A percentile compares a stretch with the other conserved stretches of the same genome.
Conservation (phyloP, 1,284 basidiomycete genomes). For the Chalciporus sp. region DNA sequence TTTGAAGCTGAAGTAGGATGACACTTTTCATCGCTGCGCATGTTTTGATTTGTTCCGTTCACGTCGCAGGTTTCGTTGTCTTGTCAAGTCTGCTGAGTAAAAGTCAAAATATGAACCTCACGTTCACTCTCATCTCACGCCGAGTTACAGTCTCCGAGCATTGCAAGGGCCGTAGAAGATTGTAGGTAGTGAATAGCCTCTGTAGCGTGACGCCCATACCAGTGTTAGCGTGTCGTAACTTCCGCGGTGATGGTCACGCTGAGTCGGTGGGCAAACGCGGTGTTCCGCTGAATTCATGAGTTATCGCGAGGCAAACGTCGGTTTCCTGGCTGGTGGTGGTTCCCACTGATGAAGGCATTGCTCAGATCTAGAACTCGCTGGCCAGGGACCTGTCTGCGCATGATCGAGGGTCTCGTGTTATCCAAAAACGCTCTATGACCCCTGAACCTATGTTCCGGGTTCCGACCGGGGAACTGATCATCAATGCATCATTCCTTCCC, state of each 20-base stretch:
- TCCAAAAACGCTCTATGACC: not conserved
- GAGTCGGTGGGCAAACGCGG: constrained; percentile 1
- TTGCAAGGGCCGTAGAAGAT: not conserved
- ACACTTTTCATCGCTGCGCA: not conserved
- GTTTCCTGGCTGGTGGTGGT: not conserved
- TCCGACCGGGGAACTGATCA: constrained; percentile 2
- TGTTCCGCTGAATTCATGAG: not conserved
- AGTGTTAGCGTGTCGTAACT: constrained; percentile 18
- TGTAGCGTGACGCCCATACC: not conserved
- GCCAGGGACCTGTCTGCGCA: too few species aligned
- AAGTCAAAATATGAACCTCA: constrained; percentile 4
- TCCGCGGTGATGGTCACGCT: too few species aligned
- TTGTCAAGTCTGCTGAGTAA: constrained; percentile 3
- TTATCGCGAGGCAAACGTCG: not conserved
- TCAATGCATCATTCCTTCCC: too few species aligned
- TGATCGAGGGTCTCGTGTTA: too few species aligned
- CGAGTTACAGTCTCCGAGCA: not conserved
- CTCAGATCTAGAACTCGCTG: not conserved
- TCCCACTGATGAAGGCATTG: not conserved
- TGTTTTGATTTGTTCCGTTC: not conserved
- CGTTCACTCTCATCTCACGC: not conserved
- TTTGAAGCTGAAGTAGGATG: not conserved
- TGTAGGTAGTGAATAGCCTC: constrained; percentile 13
- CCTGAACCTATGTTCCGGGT: constrained; percentile 1
- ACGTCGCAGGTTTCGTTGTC: constrained; percentile 2